phyloP scores from a whole-genome alignment of 176 grass and related monocot genomes.

The Eragrostis curvula region DNA sequence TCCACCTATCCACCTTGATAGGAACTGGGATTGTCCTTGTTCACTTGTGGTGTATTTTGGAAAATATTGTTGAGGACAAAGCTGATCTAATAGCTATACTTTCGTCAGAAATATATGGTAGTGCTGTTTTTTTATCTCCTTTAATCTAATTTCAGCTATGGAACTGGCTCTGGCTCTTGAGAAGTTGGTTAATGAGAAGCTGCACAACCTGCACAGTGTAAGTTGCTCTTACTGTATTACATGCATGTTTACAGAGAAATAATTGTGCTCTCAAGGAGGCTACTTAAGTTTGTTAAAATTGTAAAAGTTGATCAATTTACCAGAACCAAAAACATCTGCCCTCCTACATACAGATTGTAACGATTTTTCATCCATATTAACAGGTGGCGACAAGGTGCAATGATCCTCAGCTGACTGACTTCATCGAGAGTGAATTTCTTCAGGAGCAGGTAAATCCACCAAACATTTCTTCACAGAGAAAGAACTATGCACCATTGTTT shows the following conservation, averaged over 20 bases:
- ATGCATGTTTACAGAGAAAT: background rate
- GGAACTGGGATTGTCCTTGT: background rate
- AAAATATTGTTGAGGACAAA: background rate
- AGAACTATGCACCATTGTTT: background rate
- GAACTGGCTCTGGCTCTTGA: conserved; percentile 83
- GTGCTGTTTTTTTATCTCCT: background rate
- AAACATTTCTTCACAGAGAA: background rate
- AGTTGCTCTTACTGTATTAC: conserved; percentile 29
- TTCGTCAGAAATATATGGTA: too few relatives aligned
- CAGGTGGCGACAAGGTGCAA: conserved; percentile 73
- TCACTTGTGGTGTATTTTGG: background rate
- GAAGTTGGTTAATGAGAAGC: conserved; percentile 83
- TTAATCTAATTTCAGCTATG: conserved; percentile 66
- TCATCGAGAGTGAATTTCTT: conserved; percentile 86
- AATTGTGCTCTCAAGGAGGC: background rate
- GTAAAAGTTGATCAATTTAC: background rate
- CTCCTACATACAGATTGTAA: background rate
- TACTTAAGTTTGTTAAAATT: background rate
- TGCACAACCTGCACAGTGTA: conserved; percentile 77
- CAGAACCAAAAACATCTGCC: background rate
- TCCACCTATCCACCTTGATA: background rate
- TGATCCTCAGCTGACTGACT: conserved; percentile 80
- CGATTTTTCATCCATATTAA: conserved; percentile 33
- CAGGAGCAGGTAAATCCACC: conserved; percentile 66
- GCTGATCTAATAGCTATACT: background rate